Evolutionary conservation across 768 basidiomycete genomes (phyloP).

Genomic region (Hygrocybe punicea): DNA sequence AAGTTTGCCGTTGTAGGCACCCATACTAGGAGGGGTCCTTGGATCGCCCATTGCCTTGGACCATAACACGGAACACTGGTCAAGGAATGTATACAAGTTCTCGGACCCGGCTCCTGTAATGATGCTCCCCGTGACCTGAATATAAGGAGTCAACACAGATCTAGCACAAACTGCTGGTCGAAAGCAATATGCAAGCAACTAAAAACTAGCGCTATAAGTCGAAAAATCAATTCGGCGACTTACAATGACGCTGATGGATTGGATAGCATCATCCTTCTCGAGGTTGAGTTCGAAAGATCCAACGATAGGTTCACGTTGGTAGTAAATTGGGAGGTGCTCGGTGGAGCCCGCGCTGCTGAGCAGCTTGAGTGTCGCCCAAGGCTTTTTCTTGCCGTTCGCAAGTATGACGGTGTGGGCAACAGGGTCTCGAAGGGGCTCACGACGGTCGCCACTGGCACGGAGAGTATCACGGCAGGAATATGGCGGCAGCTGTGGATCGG

Average conservation of each 20-base stretch:
- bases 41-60: conserved; percentile 33
- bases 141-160: background rate
- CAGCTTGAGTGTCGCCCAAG: conserved; percentile 48
- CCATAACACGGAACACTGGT: conserved; percentile 37
- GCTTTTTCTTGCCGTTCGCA: conserved; percentile 31
- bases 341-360: conserved; percentile 42
- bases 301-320: conserved; percentile 33
- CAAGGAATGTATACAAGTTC: conserved; percentile 35
- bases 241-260: conserved; percentile 49
- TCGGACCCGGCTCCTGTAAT: conserved; percentile 36
- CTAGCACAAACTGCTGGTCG: background rate
- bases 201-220: too few species aligned
- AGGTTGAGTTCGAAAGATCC: conserved; percentile 37
- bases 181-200: background rate
- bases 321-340: conserved; percentile 33
- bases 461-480: background rate
- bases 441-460: background rate
- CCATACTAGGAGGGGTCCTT: conserved; percentile 13
- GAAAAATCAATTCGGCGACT: conserved; percentile 12
- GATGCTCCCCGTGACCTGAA: conserved; percentile 39
- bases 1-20: conserved; percentile 27
- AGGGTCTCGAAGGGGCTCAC: conserved; percentile 8
- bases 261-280: conserved; percentile 43
- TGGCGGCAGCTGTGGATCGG: background rate
- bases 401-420: conserved; percentile 28